Evolutionary conservation across 164 flowering plant species (phyloP).

Genomic region (Hamamelis virginiana): DNA sequence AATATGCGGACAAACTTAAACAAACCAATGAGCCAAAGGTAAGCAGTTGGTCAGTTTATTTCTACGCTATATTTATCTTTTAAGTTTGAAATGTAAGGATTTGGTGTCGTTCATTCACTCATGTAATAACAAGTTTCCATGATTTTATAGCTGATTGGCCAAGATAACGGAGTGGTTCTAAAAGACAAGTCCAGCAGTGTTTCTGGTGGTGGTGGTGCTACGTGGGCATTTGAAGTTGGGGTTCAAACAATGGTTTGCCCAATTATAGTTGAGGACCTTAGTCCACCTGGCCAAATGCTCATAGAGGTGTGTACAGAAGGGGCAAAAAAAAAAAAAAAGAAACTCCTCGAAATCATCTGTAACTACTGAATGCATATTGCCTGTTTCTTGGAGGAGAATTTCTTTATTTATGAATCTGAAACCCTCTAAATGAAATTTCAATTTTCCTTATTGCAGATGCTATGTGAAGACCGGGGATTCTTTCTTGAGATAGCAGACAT

Average conservation of each 20-base stretch:
- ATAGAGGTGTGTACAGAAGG: conserved; percentile 68
- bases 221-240: conserved; percentile 84
- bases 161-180: conserved; percentile 34
- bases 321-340: neutral
- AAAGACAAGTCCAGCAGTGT: conserved; percentile 33
- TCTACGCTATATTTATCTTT: neutral
- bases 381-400: no score
- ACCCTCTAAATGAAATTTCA: neutral
- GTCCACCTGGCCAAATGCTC: conserved; percentile 78
- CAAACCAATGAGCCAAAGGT: conserved; percentile 66
- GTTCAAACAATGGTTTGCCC: conserved; percentile 66
- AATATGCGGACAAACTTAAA: conserved; percentile 66
- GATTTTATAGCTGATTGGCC: conserved; percentile 40
- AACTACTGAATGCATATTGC: no score
- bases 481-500: conserved; percentile 87
- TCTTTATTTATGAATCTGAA: neutral
- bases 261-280: conserved; percentile 77
- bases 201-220: conserved; percentile 41
- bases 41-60: conserved; percentile 1
- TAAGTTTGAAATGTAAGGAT: neutral
- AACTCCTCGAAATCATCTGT: no score
- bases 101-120: neutral
- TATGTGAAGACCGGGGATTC: conserved; percentile 78
- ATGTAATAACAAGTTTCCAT: conserved; percentile 6
- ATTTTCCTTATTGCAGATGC: conserved; percentile 52